These are phyloP conservation scores for Penicillium coffeae DNA, from an alignment of 495 filamentous ascomycete genomes.

Conservation along the genomic window DNA sequence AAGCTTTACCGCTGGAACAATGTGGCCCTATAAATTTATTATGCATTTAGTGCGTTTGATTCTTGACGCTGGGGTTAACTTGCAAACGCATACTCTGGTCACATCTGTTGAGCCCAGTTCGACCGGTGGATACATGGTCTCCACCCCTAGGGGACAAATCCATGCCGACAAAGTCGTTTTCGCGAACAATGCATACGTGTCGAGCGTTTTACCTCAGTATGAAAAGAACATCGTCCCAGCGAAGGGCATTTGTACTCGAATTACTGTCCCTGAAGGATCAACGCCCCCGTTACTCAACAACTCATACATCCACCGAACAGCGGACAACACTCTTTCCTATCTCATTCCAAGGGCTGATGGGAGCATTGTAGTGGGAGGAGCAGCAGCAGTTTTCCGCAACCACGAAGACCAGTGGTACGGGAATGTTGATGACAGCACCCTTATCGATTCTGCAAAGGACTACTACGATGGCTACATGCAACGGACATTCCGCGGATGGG, in stretches of 20 bases:
- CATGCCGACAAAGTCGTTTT: slow-evolving; percentile 53
- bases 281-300: slow-evolving; percentile 34
- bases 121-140: slow-evolving; percentile 40
- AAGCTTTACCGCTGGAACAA: slow-evolving; percentile 50
- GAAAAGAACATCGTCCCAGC: slow-evolving; percentile 59
- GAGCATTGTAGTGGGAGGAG: slow-evolving; percentile 67
- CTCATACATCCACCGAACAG: slow-evolving; percentile 30
- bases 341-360: slow-evolving; percentile 66
- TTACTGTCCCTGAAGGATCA: slow-evolving; percentile 57
- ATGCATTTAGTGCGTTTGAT: slow-evolving; percentile 55
- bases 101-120: slow-evolving; percentile 29
- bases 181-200: slow-evolving; percentile 72
- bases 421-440: slow-evolving; percentile 43
- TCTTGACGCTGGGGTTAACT: slow-evolving; percentile 50
- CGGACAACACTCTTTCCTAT: slow-evolving; percentile 42
- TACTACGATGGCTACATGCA: slow-evolving; percentile 53
- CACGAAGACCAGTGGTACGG: slow-evolving; percentile 57
- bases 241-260: slow-evolving; percentile 56
- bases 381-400: slow-evolving; percentile 43
- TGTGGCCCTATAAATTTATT: slow-evolving; percentile 63
- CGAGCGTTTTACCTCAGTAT: slow-evolving; percentile 52
- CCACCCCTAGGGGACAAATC: slow-evolving; percentile 55
- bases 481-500: slow-evolving; percentile 39
- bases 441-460: slow-evolving; percentile 59
- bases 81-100: slow-evolving; percentile 61